A percentile compares a stretch with the other conserved stretches of the same genome.
Conservation (phyloP, 768 basidiomycete genomes). For the Saitozyma podzolica region DNA sequence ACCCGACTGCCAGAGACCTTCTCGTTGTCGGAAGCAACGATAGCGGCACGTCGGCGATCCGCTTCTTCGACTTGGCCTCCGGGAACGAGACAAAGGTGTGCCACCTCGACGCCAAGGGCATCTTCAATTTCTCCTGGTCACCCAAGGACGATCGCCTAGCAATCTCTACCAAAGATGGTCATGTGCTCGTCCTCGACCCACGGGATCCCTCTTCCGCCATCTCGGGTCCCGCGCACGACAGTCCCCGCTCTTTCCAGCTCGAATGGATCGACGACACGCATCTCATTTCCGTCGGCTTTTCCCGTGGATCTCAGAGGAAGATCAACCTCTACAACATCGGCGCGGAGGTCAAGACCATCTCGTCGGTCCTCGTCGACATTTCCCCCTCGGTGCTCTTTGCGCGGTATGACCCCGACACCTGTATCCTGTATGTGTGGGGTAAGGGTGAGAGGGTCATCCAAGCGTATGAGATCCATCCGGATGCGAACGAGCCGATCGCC, state of each 20-base stretch:
- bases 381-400: constrained; percentile 53
- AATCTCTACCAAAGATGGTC: constrained; percentile 50
- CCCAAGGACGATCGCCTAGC: constrained; percentile 45
- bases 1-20: constrained; percentile 50
- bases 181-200: constrained; percentile 51
- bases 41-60: constrained; percentile 36
- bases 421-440: constrained; percentile 51
- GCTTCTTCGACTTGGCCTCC: constrained; percentile 43
- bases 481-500: constrained; percentile 26
- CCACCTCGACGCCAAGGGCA: constrained; percentile 30
- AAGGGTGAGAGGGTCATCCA: constrained; percentile 53
- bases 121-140: constrained; percentile 48
- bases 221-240: constrained; percentile 47
- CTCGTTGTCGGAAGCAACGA: constrained; percentile 50
- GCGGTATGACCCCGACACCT: constrained; percentile 52
- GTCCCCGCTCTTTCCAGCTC: constrained; percentile 50
- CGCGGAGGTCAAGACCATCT: constrained; percentile 20
- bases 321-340: constrained; percentile 44
- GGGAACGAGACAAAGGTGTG: constrained; percentile 20
- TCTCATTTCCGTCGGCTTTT: constrained; percentile 51
- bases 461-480: constrained; percentile 46
- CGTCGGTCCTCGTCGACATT: constrained; percentile 46
- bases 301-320: constrained; percentile 49
- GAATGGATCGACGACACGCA: constrained; percentile 46
- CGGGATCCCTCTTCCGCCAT: constrained; percentile 19